Percentiles rank a stretch among this genome's conserved stretches.
Conservation (phyloP, 768 basidiomycete genomes). For the Scleroderma bovista region DNA sequence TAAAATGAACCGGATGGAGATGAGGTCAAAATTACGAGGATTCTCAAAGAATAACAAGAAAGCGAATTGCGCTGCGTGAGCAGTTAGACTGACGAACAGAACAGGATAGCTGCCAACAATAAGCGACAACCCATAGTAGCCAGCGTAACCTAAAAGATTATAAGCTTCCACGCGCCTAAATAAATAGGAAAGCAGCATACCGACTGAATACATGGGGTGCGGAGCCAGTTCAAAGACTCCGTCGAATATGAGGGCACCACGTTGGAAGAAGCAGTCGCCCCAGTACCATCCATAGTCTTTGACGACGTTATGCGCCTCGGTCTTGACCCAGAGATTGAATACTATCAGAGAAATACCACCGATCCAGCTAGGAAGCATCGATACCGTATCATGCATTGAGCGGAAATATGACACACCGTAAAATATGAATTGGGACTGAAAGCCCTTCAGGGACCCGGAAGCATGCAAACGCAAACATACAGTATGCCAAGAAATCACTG, state of each 20-base stretch:
- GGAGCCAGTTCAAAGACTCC: constrained; percentile 95
- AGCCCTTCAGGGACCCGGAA: constrained; percentile 81
- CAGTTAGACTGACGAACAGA: constrained; percentile 88
- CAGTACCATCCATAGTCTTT: constrained; percentile 99
- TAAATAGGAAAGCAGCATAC: constrained; percentile 25
- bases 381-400: constrained; percentile 2
- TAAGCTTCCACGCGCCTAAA: neutral
- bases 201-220: constrained; percentile 95
- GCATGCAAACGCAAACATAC: constrained; percentile 91
- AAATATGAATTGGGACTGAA: constrained; percentile 64
- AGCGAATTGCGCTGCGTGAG: constrained; percentile 93
- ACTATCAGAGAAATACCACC: constrained; percentile 79
- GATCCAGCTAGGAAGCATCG: constrained; percentile 57
- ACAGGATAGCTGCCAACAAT: constrained; percentile 87
- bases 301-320: constrained; percentile 94
- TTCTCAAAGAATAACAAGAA: constrained; percentile 97
- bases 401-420: constrained; percentile 51
- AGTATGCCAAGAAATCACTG: constrained; percentile 93
- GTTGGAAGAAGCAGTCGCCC: constrained; percentile 91
- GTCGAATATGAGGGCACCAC: constrained; percentile 92
- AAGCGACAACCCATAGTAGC: constrained; percentile 93
- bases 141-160: constrained; percentile 71
- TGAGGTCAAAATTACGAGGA: constrained; percentile 62
- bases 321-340: constrained; percentile 99
- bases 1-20: constrained; percentile 1